Evolutionary conservation across 345 rosid species (phyloP).

Genomic region (Aethionema arabicum): DNA sequence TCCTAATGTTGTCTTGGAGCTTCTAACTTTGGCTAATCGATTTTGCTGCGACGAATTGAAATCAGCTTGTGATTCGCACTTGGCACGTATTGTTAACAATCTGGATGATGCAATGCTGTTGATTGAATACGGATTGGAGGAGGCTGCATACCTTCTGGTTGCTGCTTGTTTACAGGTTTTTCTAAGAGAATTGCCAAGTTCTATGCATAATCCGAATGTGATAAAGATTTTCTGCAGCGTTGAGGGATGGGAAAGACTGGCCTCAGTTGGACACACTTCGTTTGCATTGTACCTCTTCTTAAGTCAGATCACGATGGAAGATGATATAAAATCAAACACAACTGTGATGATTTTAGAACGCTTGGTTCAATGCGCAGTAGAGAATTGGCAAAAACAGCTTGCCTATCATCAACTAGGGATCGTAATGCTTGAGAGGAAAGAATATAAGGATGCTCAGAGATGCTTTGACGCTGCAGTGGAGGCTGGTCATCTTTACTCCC

Average conservation of each 20-base stretch:
- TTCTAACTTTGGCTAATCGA: conserved; percentile 71
- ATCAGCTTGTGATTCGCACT: conserved; percentile 66
- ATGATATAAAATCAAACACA: conserved; percentile 78
- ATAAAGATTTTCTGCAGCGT: conserved; percentile 61
- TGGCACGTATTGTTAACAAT: conserved; percentile 59
- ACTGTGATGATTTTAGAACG: conserved; percentile 91
- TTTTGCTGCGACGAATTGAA: conserved; percentile 90
- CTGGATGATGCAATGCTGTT: conserved; percentile 63
- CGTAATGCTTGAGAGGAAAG: conserved; percentile 87
- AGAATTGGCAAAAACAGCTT: conserved; percentile 80
- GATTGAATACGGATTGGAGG: conserved; percentile 81
- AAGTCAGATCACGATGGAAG: conserved; percentile 80
- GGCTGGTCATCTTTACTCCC: conserved; percentile 72
- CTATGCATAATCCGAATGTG: conserved; percentile 61
- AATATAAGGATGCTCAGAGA: conserved; percentile 80
- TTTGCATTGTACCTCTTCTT: conserved; percentile 71
- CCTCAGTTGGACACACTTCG: conserved; percentile 70
- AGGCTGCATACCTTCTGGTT: conserved; percentile 67
- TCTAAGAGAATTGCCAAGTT: conserved; percentile 70
- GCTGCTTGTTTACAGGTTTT: conserved; percentile 90
- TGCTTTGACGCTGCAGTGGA: conserved; percentile 75
- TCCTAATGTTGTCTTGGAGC: conserved; percentile 59
- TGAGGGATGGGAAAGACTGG: conserved; percentile 65
- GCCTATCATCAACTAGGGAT: conserved; percentile 83
- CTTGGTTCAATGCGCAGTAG: conserved; percentile 61